Evolutionary conservation across 2,329 filamentous ascomycete species (phyloP), one percentile per base, ranked within the genome.

Genomic region (Sporothrix mexicana): DNA sequence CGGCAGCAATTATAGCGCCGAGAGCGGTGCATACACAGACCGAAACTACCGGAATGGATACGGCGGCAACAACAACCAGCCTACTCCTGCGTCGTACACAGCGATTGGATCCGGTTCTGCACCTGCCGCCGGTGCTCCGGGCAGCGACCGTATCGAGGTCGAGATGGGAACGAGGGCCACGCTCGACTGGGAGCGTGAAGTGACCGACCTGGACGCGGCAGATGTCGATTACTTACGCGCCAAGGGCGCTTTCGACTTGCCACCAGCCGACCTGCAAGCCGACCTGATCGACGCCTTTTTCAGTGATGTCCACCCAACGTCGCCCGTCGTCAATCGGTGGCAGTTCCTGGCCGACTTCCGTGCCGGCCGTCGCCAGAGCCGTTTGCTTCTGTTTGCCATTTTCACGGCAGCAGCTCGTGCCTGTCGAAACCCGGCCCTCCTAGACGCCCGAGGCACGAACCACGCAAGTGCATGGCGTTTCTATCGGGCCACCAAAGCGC

Each of bases 301-400:
- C 23, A 20, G 47, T 15, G 73, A 76, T 30, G 74, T 76, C 3
- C 73, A 76, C 59, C 74, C 74, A 49, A 75, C 73, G 9, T 71
- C 73, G 8, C 74, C 74, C 2, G 74, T 76, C 6, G 49, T 76
- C 20, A 70, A 75, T 45, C 59, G 62, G 1, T 17, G 53, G 43
- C 45, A 41, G 12, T 74, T 76, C 20, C 62, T 76, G 41, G 59
- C 70, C n/a, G 72, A 72, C 6, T 74, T 76, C 66, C 55, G 72
- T 47, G 55, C 36, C 20, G 53, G 73, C 23, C 62, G 73, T 0
- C 71, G 47, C 1, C 70, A 70, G 23, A 74, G 73, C 72, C 51
- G 74, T 17, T 71, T 76, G 41, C 69, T 76, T 36, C 71, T 76
- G 2, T 76, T 76, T 55, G 74, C 74, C 57, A 70, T 76, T 4